Evolutionary conservation across 2,329 filamentous ascomycete species (phyloP), one percentile per base, ranked within the genome.

Genomic region (Calonectria multiphialidica): DNA sequence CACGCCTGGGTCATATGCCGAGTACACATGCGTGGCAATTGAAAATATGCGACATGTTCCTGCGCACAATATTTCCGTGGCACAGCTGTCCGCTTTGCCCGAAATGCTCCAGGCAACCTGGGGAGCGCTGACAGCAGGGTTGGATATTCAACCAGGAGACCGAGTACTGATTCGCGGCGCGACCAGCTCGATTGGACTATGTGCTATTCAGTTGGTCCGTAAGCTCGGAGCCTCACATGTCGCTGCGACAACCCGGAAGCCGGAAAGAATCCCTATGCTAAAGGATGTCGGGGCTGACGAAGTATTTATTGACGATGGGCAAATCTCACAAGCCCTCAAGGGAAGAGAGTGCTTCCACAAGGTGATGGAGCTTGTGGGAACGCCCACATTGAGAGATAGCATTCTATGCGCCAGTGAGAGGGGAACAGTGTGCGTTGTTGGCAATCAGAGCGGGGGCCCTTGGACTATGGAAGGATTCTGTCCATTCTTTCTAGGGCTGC

Each of bases 351-450:
- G 66, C 4, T 68, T 68, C 5, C 30, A 63, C 5, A 68, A 50
- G 21, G 66, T 68, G 16, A 62, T 68, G 66, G 55, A 68, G n/a
- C 66, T 68, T 30, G 55, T 68, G 7, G 67, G 67, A 21, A 69
- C 59, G 28, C 21, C 45, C 2, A 64, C 45, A 5, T 25, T 69
- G 33, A 25, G 37, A 13, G 57, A 69, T 21, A 69, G 67, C 59
- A 53, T 69, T 25, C 45, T 37, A 18, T 64, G 59, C 18, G 59
- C 57, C 5, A 13, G 16, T 18, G 28, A 40, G 18, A 63, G n/a
- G 35, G 57, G 67, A 25, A 69, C 59, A 10, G 67, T 64, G 1
- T 69, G 67, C 21, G 42, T 63, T 25, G 57, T 64, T 18, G 66
- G 66, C 7, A 68, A 68, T 25, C 55, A 68, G 28, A 68, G 66